Percentiles rank a stretch among this genome's conserved stretches.
Evolutionary conservation across 345 rosid genomes (phyloP).

Genomic region (Pugionium dolabratum): DNA sequence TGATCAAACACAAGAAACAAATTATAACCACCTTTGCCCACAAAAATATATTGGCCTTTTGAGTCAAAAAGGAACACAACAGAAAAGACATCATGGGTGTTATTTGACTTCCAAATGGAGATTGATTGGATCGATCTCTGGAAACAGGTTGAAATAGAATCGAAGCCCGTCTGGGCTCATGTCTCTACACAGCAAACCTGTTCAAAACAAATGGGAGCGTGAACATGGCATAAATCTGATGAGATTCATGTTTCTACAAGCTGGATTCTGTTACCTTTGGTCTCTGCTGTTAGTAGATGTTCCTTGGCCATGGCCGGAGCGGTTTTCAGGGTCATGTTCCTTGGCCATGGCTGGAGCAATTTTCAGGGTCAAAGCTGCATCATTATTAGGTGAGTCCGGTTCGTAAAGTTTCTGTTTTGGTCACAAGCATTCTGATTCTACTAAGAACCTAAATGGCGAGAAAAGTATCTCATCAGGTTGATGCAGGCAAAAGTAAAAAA

Average conservation of each 20-base stretch:
- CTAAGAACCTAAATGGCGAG: slow-evolving; percentile 56
- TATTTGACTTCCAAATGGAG: slow-evolving; percentile 57
- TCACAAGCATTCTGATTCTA: slow-evolving; percentile 69
- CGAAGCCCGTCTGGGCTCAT: slow-evolving; percentile 84
- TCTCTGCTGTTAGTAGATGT: slow-evolving; percentile 87
- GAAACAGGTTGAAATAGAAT: slow-evolving; percentile 75
- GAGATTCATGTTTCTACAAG: background rate
- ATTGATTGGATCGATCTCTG: slow-evolving; percentile 57
- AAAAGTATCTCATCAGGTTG: slow-evolving; percentile 7
- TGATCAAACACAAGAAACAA: background rate
- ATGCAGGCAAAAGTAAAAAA: background rate
- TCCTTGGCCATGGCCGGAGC: slow-evolving; percentile 99
- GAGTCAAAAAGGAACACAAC: background rate
- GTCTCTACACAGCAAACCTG: slow-evolving; percentile 93
- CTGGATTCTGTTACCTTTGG: slow-evolving; percentile 54
- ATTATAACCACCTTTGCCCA: slow-evolving; percentile 30
- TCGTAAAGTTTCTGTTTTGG: slow-evolving; percentile 63
- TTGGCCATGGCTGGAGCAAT: slow-evolving; percentile 99
- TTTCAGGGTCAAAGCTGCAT: slow-evolving; percentile 88
- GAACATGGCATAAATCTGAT: slow-evolving; percentile 15
- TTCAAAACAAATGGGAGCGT: slow-evolving; percentile 46
- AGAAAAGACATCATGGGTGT: background rate
- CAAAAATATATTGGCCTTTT: background rate
- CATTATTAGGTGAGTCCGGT: slow-evolving; percentile 77
- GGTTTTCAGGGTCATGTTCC: slow-evolving; percentile 88